Evolutionary conservation across 331 rosid species (phyloP), one percentile per base, ranked within the genome.

Genomic region (Stylosanthes scabra): DNA sequence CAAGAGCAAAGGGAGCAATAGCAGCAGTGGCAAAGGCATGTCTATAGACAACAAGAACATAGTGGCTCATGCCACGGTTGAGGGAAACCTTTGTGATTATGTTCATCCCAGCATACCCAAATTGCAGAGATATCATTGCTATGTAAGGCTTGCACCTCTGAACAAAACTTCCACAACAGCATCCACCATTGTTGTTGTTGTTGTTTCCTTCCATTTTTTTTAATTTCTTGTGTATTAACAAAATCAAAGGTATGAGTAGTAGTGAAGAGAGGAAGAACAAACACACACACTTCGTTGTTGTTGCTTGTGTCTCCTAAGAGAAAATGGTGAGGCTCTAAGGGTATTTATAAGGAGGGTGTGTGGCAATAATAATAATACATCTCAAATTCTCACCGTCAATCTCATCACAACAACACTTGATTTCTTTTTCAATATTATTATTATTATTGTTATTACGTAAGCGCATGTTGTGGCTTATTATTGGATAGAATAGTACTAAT

Each of bases 1-100:
- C 49, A n/a, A 89, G 60, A 69, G 93, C 99, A 59, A 95, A 95
- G 8, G 99, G 99, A 39, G 89, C 93, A 31, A 95, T 90, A 9
- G 83, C 88, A 0, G 91, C 92, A 0, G 99, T 95, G 13, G 99
- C 99, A 45, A 95, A 65, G 28, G 97, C 99, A 3, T 95, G 99
- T 16, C 99, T 86, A 59, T 95, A 95, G 29, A 90, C 99, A 41
- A 95, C 99, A 63, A 95, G 99, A 13, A 90, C 99, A 61, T 88
- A 95, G 78, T 92, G 99, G 56, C 99, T 95, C 99, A 95, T 92
- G 37, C 99, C 99, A 14, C 98, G 84, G 86, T 88, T 95, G 64
- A 95, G 96, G 3, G 99, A 92, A 5, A 95, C 96, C 63, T 95
- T 95, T 2, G 99, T 83, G 77, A 95, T 92, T 74, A 95, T 90